Conservation (phyloP, 192 early-diverging fungal genomes). For the Chytriomyces hyalinus region DNA sequence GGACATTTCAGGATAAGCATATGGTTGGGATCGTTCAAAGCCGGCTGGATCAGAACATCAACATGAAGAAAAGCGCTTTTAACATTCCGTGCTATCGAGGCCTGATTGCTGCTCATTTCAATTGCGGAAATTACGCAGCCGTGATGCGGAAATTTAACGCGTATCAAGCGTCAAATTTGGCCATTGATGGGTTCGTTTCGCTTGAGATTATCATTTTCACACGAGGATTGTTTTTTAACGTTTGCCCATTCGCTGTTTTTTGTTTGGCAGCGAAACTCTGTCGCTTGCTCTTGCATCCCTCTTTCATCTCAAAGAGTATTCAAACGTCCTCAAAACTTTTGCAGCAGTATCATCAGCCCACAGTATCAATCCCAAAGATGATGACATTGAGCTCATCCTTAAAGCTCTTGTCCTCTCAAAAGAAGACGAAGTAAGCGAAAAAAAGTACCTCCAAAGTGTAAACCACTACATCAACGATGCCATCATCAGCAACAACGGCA, state of each 20-base stretch:
- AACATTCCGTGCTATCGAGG: neutral
- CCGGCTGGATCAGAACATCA: neutral
- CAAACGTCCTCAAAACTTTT: neutral
- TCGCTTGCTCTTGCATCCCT: neutral
- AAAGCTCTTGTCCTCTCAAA: neutral
- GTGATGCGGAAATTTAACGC: conserved; percentile 10
- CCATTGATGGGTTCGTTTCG: neutral
- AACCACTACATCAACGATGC: neutral
- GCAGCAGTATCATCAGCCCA: neutral
- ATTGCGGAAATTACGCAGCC: conserved; percentile 6
- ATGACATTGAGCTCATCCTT: neutral
- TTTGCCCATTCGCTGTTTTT: neutral
- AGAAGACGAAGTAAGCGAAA: neutral
- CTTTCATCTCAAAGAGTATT: neutral
- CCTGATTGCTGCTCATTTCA: conserved; percentile 11
- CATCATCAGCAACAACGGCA: neutral
- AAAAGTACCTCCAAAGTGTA: neutral
- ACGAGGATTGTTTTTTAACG: neutral
- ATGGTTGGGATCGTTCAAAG: conserved; percentile 5
- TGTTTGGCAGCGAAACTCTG: neutral
- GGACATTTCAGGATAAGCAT: conserved; percentile 18
- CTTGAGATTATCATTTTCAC: too few species aligned
- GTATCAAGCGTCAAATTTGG: neutral
- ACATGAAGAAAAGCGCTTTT: neutral
- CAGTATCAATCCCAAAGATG: neutral